Base-by-base conservation (phyloP, 1,284 basidiomycete species). In the Violaceomyces palustris region DNA sequence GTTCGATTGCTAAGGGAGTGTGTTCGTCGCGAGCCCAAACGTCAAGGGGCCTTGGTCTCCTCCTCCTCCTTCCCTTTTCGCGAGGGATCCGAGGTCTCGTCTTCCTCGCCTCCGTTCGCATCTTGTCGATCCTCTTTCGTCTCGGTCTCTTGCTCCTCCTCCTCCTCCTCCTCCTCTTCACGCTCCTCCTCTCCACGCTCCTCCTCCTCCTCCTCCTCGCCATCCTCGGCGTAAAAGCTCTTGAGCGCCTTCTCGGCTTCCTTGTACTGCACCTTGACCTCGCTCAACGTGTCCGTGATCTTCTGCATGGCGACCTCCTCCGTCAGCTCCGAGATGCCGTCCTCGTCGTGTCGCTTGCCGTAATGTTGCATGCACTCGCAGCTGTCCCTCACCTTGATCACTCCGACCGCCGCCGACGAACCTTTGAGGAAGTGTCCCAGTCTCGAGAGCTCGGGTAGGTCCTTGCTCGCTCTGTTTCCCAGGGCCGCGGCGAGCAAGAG, bases 341-440 rank as follows among this genome's bases (percentile, higher is more conserved):
- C 66, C 15, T 61, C 61, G 25, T 78, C 77, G 17, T 76, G 73
- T 31, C 64, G 53, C 46, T 77, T 79, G 39, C 89, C 89, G 67
- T 86, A 70, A 74, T 91, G 83, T 75, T 93, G 90, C 72, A 93
- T 91, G 75, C 81, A 81, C 74, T 89, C 88, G 76, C 90, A 93
- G 34, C 84, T 83, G 22, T 77, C 79, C 70, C 88, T 83, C 43
- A 96, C 88, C 64, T 82, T 82, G 56, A 78, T 77, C 30, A 91
- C 81, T 27, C 90, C 90, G 32, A 94, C 80, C 1, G 91, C 88
- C 12, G 90, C 90, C 24, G 88, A 91, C 2, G 89, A 92, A 37
- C 90, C 91, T 74, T 94, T 96, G 70, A 96, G 82, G 75, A 88
- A 96, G 75, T 96, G 91, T 0, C 90, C 91, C 10, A 88, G 79